Evolutionary conservation across 345 rosid species (phyloP).

Genomic region (Salix caprea): DNA sequence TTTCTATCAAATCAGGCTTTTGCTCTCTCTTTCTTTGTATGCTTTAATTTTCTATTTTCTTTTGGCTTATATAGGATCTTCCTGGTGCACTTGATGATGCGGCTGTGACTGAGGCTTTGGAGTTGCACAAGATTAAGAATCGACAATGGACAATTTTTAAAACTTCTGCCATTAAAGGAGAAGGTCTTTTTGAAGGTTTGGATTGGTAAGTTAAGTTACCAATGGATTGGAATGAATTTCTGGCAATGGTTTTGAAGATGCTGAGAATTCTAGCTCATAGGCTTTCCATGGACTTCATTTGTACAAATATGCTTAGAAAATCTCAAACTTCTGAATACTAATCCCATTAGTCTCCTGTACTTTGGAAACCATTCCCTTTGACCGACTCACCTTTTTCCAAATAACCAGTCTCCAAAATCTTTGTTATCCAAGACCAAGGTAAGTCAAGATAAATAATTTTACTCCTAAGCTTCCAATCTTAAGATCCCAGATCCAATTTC

Average conservation of each 20-base stretch:
- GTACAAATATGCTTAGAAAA: no score
- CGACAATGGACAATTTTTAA: slow-evolving; percentile 30
- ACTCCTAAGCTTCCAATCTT: neutral
- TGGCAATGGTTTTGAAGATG: neutral
- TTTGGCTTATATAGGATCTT: slow-evolving; percentile 2
- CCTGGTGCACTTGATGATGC: slow-evolving; percentile 28
- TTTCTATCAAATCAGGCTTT: neutral
- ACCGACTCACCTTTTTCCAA: neutral
- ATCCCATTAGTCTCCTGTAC: neutral
- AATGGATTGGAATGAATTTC: neutral
- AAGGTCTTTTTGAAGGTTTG: slow-evolving; percentile 26
- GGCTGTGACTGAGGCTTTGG: slow-evolving; percentile 25
- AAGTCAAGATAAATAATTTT: neutral
- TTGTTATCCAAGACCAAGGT: neutral
- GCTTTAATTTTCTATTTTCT: neutral
- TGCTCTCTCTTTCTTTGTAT: neutral
- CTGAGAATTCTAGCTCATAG: neutral
- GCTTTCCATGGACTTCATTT: neutral
- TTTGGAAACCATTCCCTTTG: neutral
- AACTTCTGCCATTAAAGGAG: slow-evolving; percentile 27
- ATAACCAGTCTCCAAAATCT: neutral
- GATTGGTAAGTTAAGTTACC: slow-evolving; percentile 20
- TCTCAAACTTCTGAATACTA: neutral
- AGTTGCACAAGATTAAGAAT: slow-evolving; percentile 25
- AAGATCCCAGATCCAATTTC: neutral